Evolutionary conservation across 805 yeast species (phyloP).

Genomic region (Lachancea kluyveri): DNA sequence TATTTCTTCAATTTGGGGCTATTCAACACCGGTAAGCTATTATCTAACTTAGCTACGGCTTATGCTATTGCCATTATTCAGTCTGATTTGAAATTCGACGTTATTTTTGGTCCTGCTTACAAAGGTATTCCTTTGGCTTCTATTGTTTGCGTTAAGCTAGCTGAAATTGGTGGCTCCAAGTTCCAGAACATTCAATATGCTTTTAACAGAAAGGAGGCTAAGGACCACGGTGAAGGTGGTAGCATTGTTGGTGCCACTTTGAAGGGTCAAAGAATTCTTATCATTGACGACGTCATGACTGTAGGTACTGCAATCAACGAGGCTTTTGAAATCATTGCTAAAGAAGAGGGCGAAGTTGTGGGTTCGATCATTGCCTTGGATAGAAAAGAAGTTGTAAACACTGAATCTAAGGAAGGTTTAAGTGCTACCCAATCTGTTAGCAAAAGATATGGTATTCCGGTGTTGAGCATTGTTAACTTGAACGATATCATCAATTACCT

Average conservation of each 20-base stretch:
- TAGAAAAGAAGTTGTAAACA: conserved; percentile 85
- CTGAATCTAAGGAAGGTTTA: conserved; percentile 35
- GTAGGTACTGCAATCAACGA: conserved; percentile 98
- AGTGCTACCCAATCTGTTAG: conserved; percentile 83
- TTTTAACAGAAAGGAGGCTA: conserved; percentile 94
- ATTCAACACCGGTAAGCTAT: conserved; percentile 71
- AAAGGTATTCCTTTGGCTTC: conserved; percentile 97
- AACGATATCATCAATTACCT: conserved; percentile 66
- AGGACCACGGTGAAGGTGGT: conserved; percentile 99
- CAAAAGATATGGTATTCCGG: conserved; percentile 71
- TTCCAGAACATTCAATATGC: conserved; percentile 74
- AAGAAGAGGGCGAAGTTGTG: conserved; percentile 65
- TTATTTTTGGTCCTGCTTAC: conserved; percentile 95
- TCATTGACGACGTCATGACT: conserved; percentile 96
- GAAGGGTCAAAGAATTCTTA: conserved; percentile 64
- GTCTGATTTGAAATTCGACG: conserved; percentile 78
- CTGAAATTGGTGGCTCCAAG: conserved; percentile 80
- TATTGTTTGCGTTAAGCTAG: conserved; percentile 83
- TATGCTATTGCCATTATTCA: conserved; percentile 85
- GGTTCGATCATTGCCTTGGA: conserved; percentile 91
- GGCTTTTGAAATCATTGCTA: conserved; percentile 72
- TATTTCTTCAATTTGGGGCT: conserved; percentile 93
- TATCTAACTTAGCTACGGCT: conserved; percentile 77
- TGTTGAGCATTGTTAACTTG: conserved; percentile 70
- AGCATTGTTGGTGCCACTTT: conserved; percentile 80